Evolutionary conservation across 441 rosid genomes (phyloP), one percentile per base, ranked within the genome.

Genomic region (Erodium chrysanthum): DNA sequence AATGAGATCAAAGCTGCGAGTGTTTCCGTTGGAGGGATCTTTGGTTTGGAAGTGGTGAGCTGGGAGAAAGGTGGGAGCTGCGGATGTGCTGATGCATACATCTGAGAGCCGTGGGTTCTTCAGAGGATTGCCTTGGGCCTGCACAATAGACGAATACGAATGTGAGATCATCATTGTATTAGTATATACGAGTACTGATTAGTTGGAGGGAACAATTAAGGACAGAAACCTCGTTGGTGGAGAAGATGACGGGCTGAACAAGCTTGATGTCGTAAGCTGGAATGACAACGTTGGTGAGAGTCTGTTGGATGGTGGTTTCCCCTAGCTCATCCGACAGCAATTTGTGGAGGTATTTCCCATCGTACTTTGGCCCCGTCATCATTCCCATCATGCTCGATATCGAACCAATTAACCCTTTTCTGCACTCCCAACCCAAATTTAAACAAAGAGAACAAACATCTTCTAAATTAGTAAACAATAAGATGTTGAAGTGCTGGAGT

Each of bases 261-360:
- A 70, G 78, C 86, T 80, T 82, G 75, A 87, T 85, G 77, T 92
- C 98, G 66, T 85, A 90, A 66, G 96, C 78, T 18, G 93, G 96
- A 70, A 90, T 88, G 8, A 85, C 92, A 23, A 90, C 75, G 71
- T 80, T 87, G 14, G 96, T 90, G 59, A 90, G 50, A 11, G 88
- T 82, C 67, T 92, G 76, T 62, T 77, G 73, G 77, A 92, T 73
- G 74, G 31, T 90, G 11, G 58, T 74, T 20, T 83, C 82, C 68
- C 79, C 80, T 22, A 88, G 68, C 5, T 46, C 35, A 52, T 73
- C 75, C 65, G 61, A 71, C 56, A 80, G 29, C 22, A 79, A 18
- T 46, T 69, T 77, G 42, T 71, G 78, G 7, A 86, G 81, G 75
- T 83, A 86, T 62, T 83, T 76, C 22, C 96, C 96, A 27, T 85